These are phyloP conservation scores for Gleditsia sinensis DNA, from an alignment of 306 rosid genomes.

Conservation along the genomic window DNA sequence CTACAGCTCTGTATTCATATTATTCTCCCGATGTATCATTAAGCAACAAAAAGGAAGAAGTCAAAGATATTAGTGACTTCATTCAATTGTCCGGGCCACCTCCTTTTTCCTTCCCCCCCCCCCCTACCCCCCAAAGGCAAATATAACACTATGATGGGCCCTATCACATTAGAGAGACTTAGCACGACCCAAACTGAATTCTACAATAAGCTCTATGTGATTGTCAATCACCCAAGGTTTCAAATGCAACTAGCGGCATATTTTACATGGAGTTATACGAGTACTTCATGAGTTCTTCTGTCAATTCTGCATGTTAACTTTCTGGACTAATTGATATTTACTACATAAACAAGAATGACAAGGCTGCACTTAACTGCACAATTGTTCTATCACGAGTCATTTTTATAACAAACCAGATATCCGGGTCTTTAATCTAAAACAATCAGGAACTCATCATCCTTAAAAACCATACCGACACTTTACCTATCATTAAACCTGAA, in stretches of 20 bases:
- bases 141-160: not conserved
- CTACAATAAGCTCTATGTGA: not conserved
- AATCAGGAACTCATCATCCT: constrained; percentile 5
- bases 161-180: not conserved
- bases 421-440: constrained; percentile 4
- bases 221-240: not conserved
- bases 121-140: no score
- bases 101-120: no score
- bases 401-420: constrained; percentile 19
- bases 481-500: constrained; percentile 39
- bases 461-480: constrained; percentile 35
- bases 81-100: no score
- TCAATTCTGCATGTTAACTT: not conserved
- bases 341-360: constrained; percentile 1
- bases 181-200: not conserved
- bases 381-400: constrained; percentile 13
- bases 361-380: not conserved
- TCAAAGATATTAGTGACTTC: no score
- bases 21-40: no score
- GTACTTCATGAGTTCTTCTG: not conserved
- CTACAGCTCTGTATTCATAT: no score
- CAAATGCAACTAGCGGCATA: not conserved
- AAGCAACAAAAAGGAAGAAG: no score
- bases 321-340: not conserved
- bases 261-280: not conserved